Evolutionary conservation across 2,329 filamentous ascomycete species (phyloP).

Genomic region (Curvularia spicifera): DNA sequence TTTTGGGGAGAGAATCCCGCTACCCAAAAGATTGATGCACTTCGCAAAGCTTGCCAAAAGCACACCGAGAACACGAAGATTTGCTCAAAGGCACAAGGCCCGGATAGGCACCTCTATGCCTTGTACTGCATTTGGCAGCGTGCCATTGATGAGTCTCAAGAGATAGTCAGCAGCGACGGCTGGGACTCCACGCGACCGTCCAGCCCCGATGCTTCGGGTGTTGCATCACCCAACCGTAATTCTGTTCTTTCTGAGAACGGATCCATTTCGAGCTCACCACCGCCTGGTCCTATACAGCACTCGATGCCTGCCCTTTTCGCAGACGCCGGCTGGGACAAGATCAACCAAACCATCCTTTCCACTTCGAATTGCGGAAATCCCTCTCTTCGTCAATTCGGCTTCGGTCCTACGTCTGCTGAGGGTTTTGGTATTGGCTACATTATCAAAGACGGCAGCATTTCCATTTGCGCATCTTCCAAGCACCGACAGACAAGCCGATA

Average conservation of each 20-base stretch:
- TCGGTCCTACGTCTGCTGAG: slow-evolving; percentile 90
- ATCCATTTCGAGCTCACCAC: slow-evolving; percentile 59
- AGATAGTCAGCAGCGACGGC: slow-evolving; percentile 63
- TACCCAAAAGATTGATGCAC: slow-evolving; percentile 81
- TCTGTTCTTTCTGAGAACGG: slow-evolving; percentile 60
- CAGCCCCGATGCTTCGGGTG: slow-evolving; percentile 61
- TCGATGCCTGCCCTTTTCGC: slow-evolving; percentile 81
- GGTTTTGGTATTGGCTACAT: slow-evolving; percentile 99
- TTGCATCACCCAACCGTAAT: slow-evolving; percentile 62
- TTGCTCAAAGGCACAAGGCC: slow-evolving; percentile 88
- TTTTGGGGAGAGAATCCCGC: slow-evolving; percentile 94
- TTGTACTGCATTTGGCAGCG: slow-evolving; percentile 95
- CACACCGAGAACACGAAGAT: slow-evolving; percentile 81
- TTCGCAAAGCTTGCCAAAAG: slow-evolving; percentile 81
- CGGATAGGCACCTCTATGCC: slow-evolving; percentile 91
- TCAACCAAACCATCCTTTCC: slow-evolving; percentile 92
- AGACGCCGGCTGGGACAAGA: slow-evolving; percentile 89
- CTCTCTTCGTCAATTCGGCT: slow-evolving; percentile 91
- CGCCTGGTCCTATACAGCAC: slow-evolving; percentile 55
- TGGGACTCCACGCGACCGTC: slow-evolving; percentile 48
- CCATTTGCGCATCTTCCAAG: slow-evolving; percentile 90
- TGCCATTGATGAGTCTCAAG: slow-evolving; percentile 74
- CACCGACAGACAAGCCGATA: slow-evolving; percentile 92
- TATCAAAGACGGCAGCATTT: slow-evolving; percentile 92
- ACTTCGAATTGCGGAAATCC: slow-evolving; percentile 99